phyloP scores from a whole-genome alignment of 2,329 filamentous ascomycete species.

The Cercospora sp. region DNA sequence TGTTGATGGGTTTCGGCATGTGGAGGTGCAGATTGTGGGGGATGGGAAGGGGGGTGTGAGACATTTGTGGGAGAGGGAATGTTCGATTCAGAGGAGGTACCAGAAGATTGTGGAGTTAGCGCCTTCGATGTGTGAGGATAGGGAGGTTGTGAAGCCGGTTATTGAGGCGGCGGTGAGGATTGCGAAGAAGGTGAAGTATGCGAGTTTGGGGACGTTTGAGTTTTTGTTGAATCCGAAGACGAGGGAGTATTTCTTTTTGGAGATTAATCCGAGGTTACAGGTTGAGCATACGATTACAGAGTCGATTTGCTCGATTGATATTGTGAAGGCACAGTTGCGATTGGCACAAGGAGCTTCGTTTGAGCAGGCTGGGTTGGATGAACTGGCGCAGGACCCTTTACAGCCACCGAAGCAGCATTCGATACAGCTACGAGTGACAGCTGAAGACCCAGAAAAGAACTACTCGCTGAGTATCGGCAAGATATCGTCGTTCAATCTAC shows the following conservation, averaged over 20 bases:
- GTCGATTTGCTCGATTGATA: slow-evolving; percentile 54
- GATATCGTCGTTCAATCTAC: slow-evolving; percentile 55
- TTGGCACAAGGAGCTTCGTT: slow-evolving; percentile 54
- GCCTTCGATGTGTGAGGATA: slow-evolving; percentile 52
- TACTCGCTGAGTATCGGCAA: slow-evolving; percentile 63
- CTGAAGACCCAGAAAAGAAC: slow-evolving; percentile 55
- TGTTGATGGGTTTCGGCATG: slow-evolving; percentile 60
- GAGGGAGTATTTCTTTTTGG: slow-evolving; percentile 58
- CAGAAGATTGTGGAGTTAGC: slow-evolving; percentile 63
- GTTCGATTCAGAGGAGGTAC: slow-evolving; percentile 60
- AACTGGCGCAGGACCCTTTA: slow-evolving; percentile 37
- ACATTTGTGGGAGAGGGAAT: slow-evolving; percentile 62
- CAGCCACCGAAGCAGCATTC: slow-evolving; percentile 46
- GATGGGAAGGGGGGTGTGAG: slow-evolving; percentile 54
- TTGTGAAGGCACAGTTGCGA: slow-evolving; percentile 57
- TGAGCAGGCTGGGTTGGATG: slow-evolving; percentile 31
- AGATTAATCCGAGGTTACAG: slow-evolving; percentile 61
- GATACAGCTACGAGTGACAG: slow-evolving; percentile 59
- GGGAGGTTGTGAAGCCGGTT: slow-evolving; percentile 50
- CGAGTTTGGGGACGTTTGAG: slow-evolving; percentile 64
- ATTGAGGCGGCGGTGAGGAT: slow-evolving; percentile 57
- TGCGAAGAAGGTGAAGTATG: slow-evolving; percentile 55
- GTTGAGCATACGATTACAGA: slow-evolving; percentile 65
- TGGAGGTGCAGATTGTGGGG: slow-evolving; percentile 63
- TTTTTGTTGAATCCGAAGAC: slow-evolving; percentile 57